Evolutionary conservation across 768 basidiomycete genomes (phyloP).

Genomic region (Megacollybia marginata): DNA sequence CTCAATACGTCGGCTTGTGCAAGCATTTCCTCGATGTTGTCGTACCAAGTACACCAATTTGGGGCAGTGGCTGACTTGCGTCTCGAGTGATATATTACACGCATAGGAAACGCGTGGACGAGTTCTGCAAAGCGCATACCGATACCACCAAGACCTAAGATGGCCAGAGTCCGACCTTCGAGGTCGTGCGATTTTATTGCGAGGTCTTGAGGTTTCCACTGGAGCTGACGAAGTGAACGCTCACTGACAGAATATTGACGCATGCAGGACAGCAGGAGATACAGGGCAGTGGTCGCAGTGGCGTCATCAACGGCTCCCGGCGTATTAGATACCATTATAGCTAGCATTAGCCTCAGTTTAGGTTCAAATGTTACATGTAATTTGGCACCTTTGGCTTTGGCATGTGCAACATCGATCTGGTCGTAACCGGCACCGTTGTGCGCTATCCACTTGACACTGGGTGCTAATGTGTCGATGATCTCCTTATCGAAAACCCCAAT

Average conservation of each 20-base stretch:
- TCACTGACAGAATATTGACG: slow-evolving; percentile 69
- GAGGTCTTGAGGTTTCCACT: slow-evolving; percentile 53
- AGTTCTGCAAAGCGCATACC: slow-evolving; percentile 65
- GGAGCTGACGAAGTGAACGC: slow-evolving; percentile 42
- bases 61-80: slow-evolving; percentile 52
- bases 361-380: too few relatives aligned
- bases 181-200: slow-evolving; percentile 52
- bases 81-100: slow-evolving; percentile 74
- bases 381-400: slow-evolving; percentile 70
- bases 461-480: slow-evolving; percentile 60
- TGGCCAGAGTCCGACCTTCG: slow-evolving; percentile 60
- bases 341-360: slow-evolving; percentile 23
- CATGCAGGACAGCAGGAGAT: slow-evolving; percentile 70
- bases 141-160: slow-evolving; percentile 75
- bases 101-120: slow-evolving; percentile 81
- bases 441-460: slow-evolving; percentile 75
- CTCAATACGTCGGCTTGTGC: slow-evolving; percentile 74
- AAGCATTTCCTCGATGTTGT: slow-evolving; percentile 56
- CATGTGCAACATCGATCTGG: slow-evolving; percentile 71
- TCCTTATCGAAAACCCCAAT: slow-evolving; percentile 80
- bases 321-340: slow-evolving; percentile 80
- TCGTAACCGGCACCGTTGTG: slow-evolving; percentile 95
- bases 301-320: slow-evolving; percentile 88
- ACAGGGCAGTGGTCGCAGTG: slow-evolving; percentile 83
- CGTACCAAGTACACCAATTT: slow-evolving; percentile 70